Conservation (phyloP, 2,329 filamentous ascomycete genomes). For the Alternaria tenuissima region DNA sequence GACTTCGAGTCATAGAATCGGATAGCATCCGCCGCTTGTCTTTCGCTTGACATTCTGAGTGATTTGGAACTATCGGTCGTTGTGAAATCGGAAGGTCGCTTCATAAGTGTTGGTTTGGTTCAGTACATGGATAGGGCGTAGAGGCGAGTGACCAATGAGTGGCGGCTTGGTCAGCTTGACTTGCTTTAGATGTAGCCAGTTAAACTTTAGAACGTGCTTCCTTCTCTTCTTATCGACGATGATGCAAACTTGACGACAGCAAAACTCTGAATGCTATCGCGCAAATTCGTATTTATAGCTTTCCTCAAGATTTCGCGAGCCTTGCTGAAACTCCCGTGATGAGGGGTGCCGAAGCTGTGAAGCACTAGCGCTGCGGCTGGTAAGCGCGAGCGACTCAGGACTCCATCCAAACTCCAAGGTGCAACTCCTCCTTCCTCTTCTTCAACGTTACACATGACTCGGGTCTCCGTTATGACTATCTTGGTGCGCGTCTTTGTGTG, state of each 20-base stretch:
- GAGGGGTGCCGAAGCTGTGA: slow-evolving; percentile 18
- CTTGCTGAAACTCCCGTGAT: slow-evolving; percentile 9
- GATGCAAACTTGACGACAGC: background rate
- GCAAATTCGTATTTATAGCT: background rate
- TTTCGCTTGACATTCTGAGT: slow-evolving; percentile 23
- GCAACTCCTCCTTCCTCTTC: background rate
- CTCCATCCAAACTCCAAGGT: background rate
- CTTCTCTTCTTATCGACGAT: background rate
- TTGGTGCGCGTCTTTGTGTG: background rate
- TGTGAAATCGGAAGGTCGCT: background rate
- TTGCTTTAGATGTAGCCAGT: slow-evolving; percentile 15
- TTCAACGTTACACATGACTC: background rate
- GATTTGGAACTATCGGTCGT: background rate
- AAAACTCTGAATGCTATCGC: background rate
- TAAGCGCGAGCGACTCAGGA: background rate
- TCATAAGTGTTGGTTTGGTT: background rate
- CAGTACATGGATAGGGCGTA: background rate
- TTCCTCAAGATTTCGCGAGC: background rate
- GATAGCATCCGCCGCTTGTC: slow-evolving; percentile 42
- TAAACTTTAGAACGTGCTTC: background rate
- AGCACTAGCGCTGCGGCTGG: slow-evolving; percentile 3
- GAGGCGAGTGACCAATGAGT: slow-evolving; percentile 6
- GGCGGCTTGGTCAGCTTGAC: slow-evolving; percentile 1
- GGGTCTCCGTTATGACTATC: background rate
- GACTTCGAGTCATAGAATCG: slow-evolving; percentile 49